Evolutionary conservation across 2,329 filamentous ascomycete species (phyloP).

Genomic region (Penicillium brevicompactum): DNA sequence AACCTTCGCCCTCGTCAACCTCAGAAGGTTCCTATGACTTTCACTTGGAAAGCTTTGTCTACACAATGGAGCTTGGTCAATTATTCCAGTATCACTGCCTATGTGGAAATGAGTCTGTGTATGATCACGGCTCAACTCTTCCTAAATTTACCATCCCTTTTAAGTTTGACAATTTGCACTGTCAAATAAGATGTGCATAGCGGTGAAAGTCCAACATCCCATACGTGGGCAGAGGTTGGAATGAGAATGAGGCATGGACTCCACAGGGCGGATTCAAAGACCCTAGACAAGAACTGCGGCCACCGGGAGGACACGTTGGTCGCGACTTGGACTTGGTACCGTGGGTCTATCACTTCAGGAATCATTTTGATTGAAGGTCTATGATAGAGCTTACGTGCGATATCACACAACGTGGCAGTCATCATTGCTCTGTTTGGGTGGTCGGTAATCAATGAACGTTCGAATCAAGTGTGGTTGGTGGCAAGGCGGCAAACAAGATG

Average conservation of each 20-base stretch:
- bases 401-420: not conserved
- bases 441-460: not conserved
- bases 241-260: no score
- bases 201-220: not conserved
- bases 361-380: not conserved
- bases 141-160: not conserved
- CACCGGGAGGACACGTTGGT: not conserved
- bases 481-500: not conserved
- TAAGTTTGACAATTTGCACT: not conserved
- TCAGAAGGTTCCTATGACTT: no score
- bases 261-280: not conserved
- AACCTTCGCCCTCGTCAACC: no score
- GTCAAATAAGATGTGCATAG: not conserved
- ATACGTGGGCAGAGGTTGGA: not conserved
- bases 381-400: not conserved
- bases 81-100: no score
- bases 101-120: no score
- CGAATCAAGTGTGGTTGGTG: constrained; percentile 2
- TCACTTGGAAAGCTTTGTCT: no score
- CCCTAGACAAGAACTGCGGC: not conserved
- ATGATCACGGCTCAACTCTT: no score
- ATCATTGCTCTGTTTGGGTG: not conserved
- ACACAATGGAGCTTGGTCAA: no score
- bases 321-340: not conserved
- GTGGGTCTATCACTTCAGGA: not conserved